Evolutionary conservation across 2,329 filamentous ascomycete genomes (phyloP), one percentile per base, ranked within the genome.

Genomic region (Hypoxylon sp.): DNA sequence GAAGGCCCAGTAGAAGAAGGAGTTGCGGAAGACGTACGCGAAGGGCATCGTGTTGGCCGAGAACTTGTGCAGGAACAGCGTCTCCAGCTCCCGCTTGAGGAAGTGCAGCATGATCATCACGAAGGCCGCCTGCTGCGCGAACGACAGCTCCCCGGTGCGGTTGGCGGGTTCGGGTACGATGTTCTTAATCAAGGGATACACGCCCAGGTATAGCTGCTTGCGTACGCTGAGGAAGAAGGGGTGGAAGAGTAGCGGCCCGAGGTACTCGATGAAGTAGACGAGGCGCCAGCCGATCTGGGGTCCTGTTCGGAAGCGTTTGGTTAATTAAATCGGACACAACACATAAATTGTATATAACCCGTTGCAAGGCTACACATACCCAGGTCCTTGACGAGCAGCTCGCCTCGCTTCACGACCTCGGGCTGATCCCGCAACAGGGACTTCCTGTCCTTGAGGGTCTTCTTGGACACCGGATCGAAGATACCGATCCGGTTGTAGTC

Each of bases 251-350:
- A 98, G 86, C 5, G 95, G 95, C 3, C 95, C 95, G 69, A 95
- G 80, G 79, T 99, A 99, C 80, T 99, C 95, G 81, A 97, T 89
- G 67, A 97, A 81, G 83, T 94, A 99, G 77, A 98, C 94, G 64
- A 92, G 95, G 68, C 89, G 89, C 95, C 95, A 99, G 66, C 88
- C 88, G 58, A 97, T 90, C 79, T 99, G 95, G 50, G 89, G 87
- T 15, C 95, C 93, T 97, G 62, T 34, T 43, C 17, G 10, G 7
- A 51, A 37, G 22, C 7, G 13, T 6, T 22, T 11, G 34, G 65
- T 78, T 66, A 76, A 69, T 6, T 30, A 8, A 30, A 28, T 15
- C 24, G n/a, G n/a, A 48, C 22, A 24, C 10, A 7, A 26, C 7
- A 26, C 13, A 11, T 26, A 26, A 26, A 55, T 47, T 51, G 55